A percentile compares a stretch with the other conserved stretches of the same genome.
phyloP scores from a whole-genome alignment of 225 moss, liverwort and hornwort genomes.

The Sphagnum tenellum region DNA sequence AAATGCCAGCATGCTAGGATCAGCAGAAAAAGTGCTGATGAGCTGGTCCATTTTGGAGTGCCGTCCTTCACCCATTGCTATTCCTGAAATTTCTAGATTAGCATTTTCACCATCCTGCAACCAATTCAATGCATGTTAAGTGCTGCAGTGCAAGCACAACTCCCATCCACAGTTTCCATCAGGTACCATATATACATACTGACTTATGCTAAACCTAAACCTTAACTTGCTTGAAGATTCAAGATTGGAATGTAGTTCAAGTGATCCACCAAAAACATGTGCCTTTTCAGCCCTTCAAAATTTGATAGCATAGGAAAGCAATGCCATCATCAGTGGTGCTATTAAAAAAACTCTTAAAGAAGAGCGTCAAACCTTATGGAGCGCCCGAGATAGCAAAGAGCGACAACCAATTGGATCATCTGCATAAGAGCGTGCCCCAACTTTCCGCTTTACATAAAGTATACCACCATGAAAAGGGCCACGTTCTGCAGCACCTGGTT shows the following conservation, averaged over 20 bases:
- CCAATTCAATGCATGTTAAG: neutral
- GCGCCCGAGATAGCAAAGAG: conserved; percentile 83
- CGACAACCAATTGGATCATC: conserved; percentile 98
- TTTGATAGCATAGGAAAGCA: too few relatives aligned
- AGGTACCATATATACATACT: too few relatives aligned
- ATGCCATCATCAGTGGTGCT: too few relatives aligned
- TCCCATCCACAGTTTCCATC: neutral
- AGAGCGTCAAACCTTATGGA: conserved; percentile 39
- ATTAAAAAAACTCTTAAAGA: too few relatives aligned
- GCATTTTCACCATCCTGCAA: conserved; percentile 23
- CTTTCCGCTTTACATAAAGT: conserved; percentile 92
- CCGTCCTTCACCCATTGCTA: conserved; percentile 24
- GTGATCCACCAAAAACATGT: too few relatives aligned
- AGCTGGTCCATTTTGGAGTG: conserved; percentile 91
- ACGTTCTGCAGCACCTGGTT: conserved; percentile 63
- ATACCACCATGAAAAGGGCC: conserved; percentile 76
- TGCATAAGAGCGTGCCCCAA: conserved; percentile 85
- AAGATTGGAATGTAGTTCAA: too few relatives aligned
- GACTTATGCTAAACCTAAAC: too few relatives aligned
- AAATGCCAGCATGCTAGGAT: conserved; percentile 96
- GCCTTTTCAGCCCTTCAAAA: too few relatives aligned
- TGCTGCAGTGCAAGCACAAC: neutral
- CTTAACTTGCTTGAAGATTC: too few relatives aligned
- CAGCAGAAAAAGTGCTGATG: conserved; percentile 95
- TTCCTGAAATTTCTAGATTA: conserved; percentile 20